Evolutionary conservation across 2,329 filamentous ascomycete species (phyloP).

Genomic region (Colletotrichum sojae): DNA sequence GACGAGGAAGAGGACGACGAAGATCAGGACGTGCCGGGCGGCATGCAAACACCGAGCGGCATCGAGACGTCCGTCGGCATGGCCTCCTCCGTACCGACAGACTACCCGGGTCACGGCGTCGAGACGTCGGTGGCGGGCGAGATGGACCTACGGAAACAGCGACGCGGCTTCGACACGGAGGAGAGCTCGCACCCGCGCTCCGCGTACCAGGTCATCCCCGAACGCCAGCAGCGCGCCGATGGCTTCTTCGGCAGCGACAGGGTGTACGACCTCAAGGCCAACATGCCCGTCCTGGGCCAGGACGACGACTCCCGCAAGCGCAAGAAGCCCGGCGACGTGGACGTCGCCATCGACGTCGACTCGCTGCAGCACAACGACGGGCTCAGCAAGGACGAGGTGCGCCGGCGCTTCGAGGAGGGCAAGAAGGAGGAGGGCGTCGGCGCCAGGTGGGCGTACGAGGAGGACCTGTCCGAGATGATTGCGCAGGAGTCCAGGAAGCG

Average conservation of each 20-base stretch:
- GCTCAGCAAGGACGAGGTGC: conserved; percentile 87
- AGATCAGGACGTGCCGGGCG: conserved; percentile 73
- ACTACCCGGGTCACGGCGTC: conserved; percentile 77
- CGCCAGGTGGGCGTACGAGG: conserved; percentile 81
- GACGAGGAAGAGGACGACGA: conserved; percentile 77
- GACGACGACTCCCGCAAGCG: conserved; percentile 85
- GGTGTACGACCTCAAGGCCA: conserved; percentile 85
- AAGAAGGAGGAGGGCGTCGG: conserved; percentile 75
- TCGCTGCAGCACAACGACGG: conserved; percentile 80
- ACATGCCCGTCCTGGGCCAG: conserved; percentile 81
- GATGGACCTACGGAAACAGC: conserved; percentile 90
- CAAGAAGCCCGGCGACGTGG: conserved; percentile 97
- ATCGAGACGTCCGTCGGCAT: conserved; percentile 87
- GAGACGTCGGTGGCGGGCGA: conserved; percentile 86
- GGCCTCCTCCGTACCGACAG: conserved; percentile 84
- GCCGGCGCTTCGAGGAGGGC: conserved; percentile 83
- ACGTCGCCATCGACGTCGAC: conserved; percentile 92
- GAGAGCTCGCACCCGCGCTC: conserved; percentile 81
- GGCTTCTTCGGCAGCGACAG: conserved; percentile 98
- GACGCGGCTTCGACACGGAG: conserved; percentile 89
- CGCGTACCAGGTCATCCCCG: conserved; percentile 91
- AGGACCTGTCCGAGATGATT: conserved; percentile 96
- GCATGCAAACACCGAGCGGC: conserved; percentile 81
- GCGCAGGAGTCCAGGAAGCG: conserved; percentile 92
- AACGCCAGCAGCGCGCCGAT: conserved; percentile 86